Percentiles rank a stretch among this genome's conserved stretches.
phyloP scores from a whole-genome alignment of 139 green algal species.

The Auxenochlorella pyrenoidosa region DNA sequence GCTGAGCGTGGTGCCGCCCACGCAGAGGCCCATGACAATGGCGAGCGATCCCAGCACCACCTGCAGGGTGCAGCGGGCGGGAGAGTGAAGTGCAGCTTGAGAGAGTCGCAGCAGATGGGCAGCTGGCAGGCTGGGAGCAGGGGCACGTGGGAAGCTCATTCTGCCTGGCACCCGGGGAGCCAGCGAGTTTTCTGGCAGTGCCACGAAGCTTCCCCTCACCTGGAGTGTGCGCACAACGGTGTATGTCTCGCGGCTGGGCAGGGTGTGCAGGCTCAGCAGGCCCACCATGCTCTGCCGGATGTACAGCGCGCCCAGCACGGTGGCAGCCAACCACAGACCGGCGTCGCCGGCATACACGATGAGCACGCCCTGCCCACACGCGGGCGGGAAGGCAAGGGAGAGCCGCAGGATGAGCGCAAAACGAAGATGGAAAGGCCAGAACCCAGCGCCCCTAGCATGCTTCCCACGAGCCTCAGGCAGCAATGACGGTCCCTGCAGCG shows the following conservation, averaged over 20 bases:
- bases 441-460: no score
- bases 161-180: no score
- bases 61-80: background rate
- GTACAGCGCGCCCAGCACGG: background rate
- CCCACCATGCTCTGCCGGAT: background rate
- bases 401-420: no score
- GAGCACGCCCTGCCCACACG: background rate
- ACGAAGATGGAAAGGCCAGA: no score
- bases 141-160: no score
- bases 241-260: constrained; percentile 1
- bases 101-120: no score
- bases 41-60: background rate
- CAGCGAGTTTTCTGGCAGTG: no score
- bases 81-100: no score
- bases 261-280: constrained; percentile 9
- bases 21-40: background rate
- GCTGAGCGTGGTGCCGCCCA: background rate
- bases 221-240: background rate
- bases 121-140: no score
- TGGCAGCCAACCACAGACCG: background rate
- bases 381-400: no score
- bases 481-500: no score
- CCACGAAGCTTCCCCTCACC: background rate
- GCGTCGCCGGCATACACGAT: background rate
- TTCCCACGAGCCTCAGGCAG: no score